Conservation (phyloP, 345 rosid species). For the Hibiscus tridactylites region DNA sequence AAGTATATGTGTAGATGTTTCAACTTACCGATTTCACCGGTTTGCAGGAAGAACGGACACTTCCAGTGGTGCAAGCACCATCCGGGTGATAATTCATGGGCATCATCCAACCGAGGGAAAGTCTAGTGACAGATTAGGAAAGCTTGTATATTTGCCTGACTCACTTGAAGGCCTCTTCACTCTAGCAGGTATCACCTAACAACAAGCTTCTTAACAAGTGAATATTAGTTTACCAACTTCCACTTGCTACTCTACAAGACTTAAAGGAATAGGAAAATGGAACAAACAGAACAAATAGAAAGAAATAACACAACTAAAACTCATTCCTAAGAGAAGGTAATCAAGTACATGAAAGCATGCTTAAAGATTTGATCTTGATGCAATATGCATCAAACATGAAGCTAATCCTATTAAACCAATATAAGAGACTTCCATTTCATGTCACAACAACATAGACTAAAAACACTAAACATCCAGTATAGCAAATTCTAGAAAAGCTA, state of each 20-base stretch:
- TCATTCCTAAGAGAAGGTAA: neutral
- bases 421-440: neutral
- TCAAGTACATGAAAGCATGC: neutral
- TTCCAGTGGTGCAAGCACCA: constrained; percentile 18
- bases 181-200: constrained; percentile 57
- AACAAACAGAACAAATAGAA: neutral
- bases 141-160: constrained; percentile 63
- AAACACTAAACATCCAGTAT: neutral
- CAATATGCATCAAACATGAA: neutral
- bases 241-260: neutral
- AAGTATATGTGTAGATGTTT: neutral
- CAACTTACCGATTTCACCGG: neutral
- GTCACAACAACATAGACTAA: neutral
- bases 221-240: neutral
- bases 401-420: neutral
- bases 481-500: neutral
- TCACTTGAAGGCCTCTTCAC: constrained; percentile 53
- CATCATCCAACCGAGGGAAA: constrained; percentile 44
- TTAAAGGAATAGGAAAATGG: neutral
- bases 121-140: constrained; percentile 37
- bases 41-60: constrained; percentile 36
- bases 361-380: neutral
- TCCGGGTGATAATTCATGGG: constrained; percentile 69
- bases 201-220: neutral
- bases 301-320: neutral